A percentile compares a stretch with the other conserved stretches of the same genome.
Evolutionary conservation across 164 flowering plant species (phyloP).

Genomic region (Macadamia tetraphylla): DNA sequence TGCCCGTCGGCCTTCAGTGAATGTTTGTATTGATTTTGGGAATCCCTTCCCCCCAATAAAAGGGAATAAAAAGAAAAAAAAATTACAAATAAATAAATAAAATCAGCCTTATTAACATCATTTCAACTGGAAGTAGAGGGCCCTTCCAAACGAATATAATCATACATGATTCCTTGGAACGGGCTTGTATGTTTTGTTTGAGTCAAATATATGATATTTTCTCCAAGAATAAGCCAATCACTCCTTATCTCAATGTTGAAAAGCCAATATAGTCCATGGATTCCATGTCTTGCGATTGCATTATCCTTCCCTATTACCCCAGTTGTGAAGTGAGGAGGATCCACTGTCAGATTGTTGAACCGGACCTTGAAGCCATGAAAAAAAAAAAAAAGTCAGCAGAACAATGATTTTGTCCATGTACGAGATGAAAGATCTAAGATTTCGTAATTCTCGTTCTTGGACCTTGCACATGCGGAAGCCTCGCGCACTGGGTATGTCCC

Average conservation of each 20-base stretch:
- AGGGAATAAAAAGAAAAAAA: no score
- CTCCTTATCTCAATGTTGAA: conserved; percentile 17
- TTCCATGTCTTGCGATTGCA: conserved; percentile 14
- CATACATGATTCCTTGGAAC: conserved; percentile 59
- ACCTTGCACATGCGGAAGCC: no score
- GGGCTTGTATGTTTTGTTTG: conserved; percentile 35
- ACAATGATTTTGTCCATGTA: no score
- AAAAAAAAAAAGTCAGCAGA: no score
- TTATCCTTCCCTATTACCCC: conserved; percentile 5
- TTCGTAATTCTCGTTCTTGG: no score
- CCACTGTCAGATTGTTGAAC: neutral
- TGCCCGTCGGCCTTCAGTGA: no score
- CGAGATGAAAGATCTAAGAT: no score
- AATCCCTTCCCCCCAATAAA: no score
- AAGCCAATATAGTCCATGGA: conserved; percentile 7
- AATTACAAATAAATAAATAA: no score
- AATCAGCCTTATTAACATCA: no score
- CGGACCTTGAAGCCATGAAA: neutral
- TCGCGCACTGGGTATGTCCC: no score
- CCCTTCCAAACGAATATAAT: conserved; percentile 45
- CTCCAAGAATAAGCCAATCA: conserved; percentile 31
- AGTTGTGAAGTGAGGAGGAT: neutral
- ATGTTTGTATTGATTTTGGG: no score
- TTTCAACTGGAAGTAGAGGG: conserved; percentile 17
- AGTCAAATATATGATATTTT: conserved; percentile 52